Evolutionary conservation across 768 basidiomycete species (phyloP), one percentile per base, ranked within the genome.

Genomic region (Boletus rubropictus): DNA sequence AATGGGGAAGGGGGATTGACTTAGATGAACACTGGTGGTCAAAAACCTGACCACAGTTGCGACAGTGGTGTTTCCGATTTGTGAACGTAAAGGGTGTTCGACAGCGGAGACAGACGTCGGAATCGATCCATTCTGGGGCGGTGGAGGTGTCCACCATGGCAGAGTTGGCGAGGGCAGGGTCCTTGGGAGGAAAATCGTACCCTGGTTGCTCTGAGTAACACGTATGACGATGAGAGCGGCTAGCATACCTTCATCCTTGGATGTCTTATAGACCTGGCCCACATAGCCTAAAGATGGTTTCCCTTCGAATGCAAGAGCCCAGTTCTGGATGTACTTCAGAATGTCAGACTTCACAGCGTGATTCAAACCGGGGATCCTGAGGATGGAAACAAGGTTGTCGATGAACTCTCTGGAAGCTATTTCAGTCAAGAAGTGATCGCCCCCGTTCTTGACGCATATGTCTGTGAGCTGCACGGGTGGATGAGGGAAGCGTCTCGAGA

Each of bases 111-210:
- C 96, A 99, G 14, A 93, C 80, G 38, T 96, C 91, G 0, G 92
- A 92, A 63, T 98, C 95, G 36, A 91, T 86, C 96, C 96, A 99
- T 62, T 95, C 89, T 2, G 96, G 96, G 0, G 96, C 89, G 0
- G 85, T 89, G 57, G 86, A 79, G 0, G 92, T 92, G 61, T 92
- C 88, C 5, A 91, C 86, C 87, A 93, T 90, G 11, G 84, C 88
- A 18, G 89, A 80, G 43, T 78, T 85, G 9, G 84, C 78, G 12
- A 79, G 62, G 3, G 79, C 73, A 28, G 77, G 71, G 57, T 92
- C 88, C 57, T 83, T 83, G 0, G 88, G 86, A 28, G 92, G 93
- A 65, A 92, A 95, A 44, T 74, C 80, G 67, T 77, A 88, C n/a
- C 88, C 88, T 89, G 60, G 38, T 24, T 6, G 15, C 29, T 5